Conservation (phyloP, 768 basidiomycete species). For the Suillus spraguei region DNA sequence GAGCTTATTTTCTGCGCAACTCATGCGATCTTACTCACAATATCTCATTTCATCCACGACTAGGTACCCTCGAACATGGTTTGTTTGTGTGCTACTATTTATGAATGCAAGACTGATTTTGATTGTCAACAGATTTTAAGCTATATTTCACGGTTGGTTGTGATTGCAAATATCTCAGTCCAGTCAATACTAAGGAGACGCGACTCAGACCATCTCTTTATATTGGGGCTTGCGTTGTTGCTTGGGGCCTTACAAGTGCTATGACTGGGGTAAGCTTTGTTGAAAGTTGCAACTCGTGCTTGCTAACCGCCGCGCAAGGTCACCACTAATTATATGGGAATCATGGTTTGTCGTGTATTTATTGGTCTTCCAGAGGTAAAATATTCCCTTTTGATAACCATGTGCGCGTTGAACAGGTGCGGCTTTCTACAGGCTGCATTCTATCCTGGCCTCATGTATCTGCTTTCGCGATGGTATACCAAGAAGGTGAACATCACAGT, state of each 20-base stretch:
- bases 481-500: constrained; percentile 31
- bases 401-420: neutral
- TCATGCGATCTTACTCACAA: neutral
- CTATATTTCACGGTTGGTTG: constrained; percentile 49
- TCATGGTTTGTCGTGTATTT: constrained; percentile 60
- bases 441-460: constrained; percentile 56
- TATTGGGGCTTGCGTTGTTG: constrained; percentile 59
- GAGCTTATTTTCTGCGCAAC: neutral
- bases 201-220: constrained; percentile 56
- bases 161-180: neutral
- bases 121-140: constrained; percentile 48
- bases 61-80: constrained; percentile 71
- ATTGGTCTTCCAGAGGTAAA: constrained; percentile 62
- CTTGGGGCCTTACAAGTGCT: constrained; percentile 66
- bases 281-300: constrained; percentile 4
- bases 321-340: constrained; percentile 55
- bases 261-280: constrained; percentile 53
- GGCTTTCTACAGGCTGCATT: constrained; percentile 50
- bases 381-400: neutral
- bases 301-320: constrained; percentile 37
- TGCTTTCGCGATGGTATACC: constrained; percentile 59
- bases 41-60: neutral
- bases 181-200: neutral
- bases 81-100: constrained; percentile 12
- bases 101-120: neutral